phyloP scores from a whole-genome alignment of 2,329 filamentous ascomycete genomes.

The Trichophyton mentagrophytes region DNA sequence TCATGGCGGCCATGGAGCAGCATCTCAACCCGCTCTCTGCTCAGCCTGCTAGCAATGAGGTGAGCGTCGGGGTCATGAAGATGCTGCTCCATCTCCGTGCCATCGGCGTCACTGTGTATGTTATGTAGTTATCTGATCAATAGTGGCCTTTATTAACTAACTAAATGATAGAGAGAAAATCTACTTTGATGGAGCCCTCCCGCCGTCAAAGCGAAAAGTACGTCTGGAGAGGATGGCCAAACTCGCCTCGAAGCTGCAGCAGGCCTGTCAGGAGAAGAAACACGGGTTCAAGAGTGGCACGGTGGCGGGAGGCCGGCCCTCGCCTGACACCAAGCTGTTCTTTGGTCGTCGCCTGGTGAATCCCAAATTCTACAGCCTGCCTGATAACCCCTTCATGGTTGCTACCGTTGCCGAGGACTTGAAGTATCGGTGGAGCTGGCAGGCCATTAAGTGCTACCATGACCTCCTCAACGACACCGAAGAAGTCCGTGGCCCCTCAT shows the following conservation, averaged over 20 bases:
- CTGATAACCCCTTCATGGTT: constrained; percentile 59
- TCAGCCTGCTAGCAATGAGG: constrained; percentile 49
- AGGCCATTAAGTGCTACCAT: constrained; percentile 16
- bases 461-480: constrained; percentile 2
- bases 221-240: constrained; percentile 49
- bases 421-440: constrained; percentile 31
- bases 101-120: constrained; percentile 51
- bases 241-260: constrained; percentile 44
- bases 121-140: constrained; percentile 6
- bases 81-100: constrained; percentile 51
- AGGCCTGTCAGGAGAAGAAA: constrained; percentile 31
- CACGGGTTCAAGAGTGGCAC: constrained; percentile 17
- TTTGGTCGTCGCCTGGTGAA: constrained; percentile 19
- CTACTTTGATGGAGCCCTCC: constrained; percentile 77
- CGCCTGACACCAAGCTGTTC: constrained; percentile 16
- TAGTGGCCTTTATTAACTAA: not conserved
- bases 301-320: constrained; percentile 2
- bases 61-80: constrained; percentile 45
- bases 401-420: constrained; percentile 63
- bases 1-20: constrained; percentile 31
- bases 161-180: constrained; percentile 46
- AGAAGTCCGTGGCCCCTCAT: not conserved
- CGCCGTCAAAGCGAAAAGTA: constrained; percentile 49
- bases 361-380: constrained; percentile 26
- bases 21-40: constrained; percentile 38